Evolutionary conservation across 2,329 filamentous ascomycete species (phyloP), one percentile per base, ranked within the genome.

Genomic region (Zasmidium cellare): DNA sequence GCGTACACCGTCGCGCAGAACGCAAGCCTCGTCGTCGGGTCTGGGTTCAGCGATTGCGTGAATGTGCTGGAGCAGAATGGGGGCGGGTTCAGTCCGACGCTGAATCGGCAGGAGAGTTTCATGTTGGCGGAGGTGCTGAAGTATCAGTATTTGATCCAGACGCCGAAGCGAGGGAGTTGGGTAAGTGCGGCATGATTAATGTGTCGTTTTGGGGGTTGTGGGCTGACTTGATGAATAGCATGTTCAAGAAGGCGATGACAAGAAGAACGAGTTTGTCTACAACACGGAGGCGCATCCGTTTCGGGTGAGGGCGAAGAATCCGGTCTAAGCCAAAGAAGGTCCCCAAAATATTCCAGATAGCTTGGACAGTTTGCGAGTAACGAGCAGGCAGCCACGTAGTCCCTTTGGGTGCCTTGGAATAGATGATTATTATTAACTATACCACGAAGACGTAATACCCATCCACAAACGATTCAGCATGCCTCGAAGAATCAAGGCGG

Each of bases 51-150:
- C 19, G 56, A 53, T 47, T 54, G 63, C 18, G 45, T 35, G n/a
- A 51, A 57, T 14, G 58, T 63, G 28, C 55, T 63, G 23, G 59
- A 58, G 50, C 48, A 53, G 16, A 46, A 51, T 20, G 44, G 23
- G 7, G 61, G 58, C 12, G 57, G 88, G 1, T 73, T 75, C 0
- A 85, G 82, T 58, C 74, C 75, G 46, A 84, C 96, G 72, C 87
- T 88, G 72, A 89, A 93, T 24, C 24, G 23, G 14, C 48, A 50
- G 80, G 90, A 96, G 76, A 92, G 88, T 67, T 96, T 96, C 77
- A 87, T 89, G 79, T 91, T 96, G 72, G 91, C 91, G 0, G 91
- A 96, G 78, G 88, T 92, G 61, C 72, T 96, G 73, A 96, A 96
- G 80, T 96, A 96, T 48, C 55, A 83, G 55, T 96, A 90, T 75